Conservation (phyloP, 2,329 filamentous ascomycete genomes). For the Xylaria sp. region DNA sequence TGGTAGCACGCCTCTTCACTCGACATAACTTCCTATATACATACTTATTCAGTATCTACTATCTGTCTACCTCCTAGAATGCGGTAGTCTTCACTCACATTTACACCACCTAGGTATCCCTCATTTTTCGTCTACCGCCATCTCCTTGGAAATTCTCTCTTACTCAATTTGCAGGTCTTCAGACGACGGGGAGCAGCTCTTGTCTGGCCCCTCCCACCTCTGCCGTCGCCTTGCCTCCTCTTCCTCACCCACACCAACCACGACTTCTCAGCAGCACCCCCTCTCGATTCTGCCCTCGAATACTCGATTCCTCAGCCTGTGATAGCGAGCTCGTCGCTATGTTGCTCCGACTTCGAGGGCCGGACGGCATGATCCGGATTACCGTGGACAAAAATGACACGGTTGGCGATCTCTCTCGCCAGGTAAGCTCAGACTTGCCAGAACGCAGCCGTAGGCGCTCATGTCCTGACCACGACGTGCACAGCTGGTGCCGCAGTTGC, state of each 20-base stretch:
- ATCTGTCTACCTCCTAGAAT: not conserved
- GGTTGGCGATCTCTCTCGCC: conserved; percentile 71
- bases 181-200: not conserved
- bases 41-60: not conserved
- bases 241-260: not conserved
- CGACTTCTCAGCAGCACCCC: not conserved
- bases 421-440: conserved; percentile 54
- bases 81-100: not conserved
- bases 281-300: not conserved
- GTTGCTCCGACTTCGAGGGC: conserved; percentile 87
- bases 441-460: too few relatives aligned
- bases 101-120: not conserved
- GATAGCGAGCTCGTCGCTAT: conserved; percentile 60
- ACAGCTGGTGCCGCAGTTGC: conserved; percentile 69
- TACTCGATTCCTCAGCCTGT: not conserved
- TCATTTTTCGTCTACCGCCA: not conserved
- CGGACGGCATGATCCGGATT: conserved; percentile 91
- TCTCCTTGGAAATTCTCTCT: not conserved
- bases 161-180: not conserved
- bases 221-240: not conserved
- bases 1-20: not conserved
- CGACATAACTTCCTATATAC: too few relatives aligned
- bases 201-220: not conserved
- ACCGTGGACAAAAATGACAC: conserved; percentile 78
- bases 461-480: conserved; percentile 18